Evolutionary conservation across 768 basidiomycete species (phyloP).

Genomic region (Amanita rimosa): DNA sequence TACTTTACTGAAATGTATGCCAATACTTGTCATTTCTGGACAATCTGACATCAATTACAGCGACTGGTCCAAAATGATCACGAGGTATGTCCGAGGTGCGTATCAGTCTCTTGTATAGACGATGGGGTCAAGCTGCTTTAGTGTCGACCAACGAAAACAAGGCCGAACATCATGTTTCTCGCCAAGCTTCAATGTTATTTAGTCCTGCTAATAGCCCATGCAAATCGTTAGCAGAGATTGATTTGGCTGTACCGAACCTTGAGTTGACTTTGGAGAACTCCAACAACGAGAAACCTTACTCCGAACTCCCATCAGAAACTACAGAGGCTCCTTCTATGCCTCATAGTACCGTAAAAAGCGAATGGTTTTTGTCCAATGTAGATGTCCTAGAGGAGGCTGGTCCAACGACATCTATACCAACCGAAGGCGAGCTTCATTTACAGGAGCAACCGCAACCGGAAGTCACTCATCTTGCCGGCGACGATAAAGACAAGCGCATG

Average conservation of each 20-base stretch:
- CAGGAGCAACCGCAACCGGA: not conserved
- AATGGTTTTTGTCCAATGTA: conserved; percentile 2
- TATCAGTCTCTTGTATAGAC: not conserved
- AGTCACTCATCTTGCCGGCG: not conserved
- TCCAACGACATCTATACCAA: not conserved
- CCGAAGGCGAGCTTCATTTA: not conserved
- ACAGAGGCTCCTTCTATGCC: not conserved
- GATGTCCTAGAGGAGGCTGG: not conserved
- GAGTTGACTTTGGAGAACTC: not conserved
- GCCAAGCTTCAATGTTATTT: not conserved
- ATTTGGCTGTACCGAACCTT: not conserved
- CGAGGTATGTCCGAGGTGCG: conserved; percentile 19
- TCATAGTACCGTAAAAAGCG: not conserved
- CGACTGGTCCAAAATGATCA: conserved; percentile 28
- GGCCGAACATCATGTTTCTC: not conserved
- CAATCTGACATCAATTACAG: conserved; percentile 12
- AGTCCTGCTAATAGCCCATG: not conserved
- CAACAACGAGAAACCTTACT: not conserved
- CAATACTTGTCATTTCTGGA: conserved; percentile 7
- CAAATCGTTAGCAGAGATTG: not conserved
- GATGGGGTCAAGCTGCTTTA: not conserved
- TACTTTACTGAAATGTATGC: conserved; percentile 42
- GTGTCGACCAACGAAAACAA: not conserved
- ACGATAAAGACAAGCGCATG: conserved; percentile 15
- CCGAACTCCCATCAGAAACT: not conserved